These are phyloP conservation scores for Biscutella laevigata DNA, from an alignment of 441 rosid genomes.

Conservation along the genomic window DNA sequence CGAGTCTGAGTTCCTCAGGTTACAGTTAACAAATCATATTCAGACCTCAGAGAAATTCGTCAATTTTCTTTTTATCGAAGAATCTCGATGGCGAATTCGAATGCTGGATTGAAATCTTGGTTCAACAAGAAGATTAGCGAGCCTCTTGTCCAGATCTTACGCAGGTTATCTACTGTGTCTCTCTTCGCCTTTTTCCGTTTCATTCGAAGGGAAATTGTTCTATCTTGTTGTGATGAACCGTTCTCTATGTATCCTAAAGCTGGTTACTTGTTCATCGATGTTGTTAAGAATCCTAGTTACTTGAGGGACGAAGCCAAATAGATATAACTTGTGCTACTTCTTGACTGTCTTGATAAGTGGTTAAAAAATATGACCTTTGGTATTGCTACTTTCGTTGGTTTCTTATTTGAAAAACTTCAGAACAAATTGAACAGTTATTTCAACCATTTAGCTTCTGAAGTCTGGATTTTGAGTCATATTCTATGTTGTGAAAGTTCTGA, in stretches of 20 bases:
- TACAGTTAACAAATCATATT: no score
- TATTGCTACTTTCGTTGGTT: background rate
- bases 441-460: background rate
- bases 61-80: background rate
- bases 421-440: background rate
- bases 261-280: background rate
- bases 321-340: background rate
- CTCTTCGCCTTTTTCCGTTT: background rate
- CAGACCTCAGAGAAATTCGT: background rate
- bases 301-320: background rate
- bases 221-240: background rate
- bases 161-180: constrained; percentile 34
- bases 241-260: background rate
- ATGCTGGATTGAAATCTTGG: constrained; percentile 35
- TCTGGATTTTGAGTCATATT: background rate
- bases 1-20: no score
- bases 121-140: constrained; percentile 43
- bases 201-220: background rate
- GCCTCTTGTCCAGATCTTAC: constrained; percentile 60
- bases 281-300: background rate
- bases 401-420: background rate
- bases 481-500: background rate
- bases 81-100: constrained; percentile 24
- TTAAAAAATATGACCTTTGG: background rate
- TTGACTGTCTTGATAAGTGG: background rate